Evolutionary conservation across 352 stramenopile species (phyloP).

Genomic region (Phytophthora kernoviae): DNA sequence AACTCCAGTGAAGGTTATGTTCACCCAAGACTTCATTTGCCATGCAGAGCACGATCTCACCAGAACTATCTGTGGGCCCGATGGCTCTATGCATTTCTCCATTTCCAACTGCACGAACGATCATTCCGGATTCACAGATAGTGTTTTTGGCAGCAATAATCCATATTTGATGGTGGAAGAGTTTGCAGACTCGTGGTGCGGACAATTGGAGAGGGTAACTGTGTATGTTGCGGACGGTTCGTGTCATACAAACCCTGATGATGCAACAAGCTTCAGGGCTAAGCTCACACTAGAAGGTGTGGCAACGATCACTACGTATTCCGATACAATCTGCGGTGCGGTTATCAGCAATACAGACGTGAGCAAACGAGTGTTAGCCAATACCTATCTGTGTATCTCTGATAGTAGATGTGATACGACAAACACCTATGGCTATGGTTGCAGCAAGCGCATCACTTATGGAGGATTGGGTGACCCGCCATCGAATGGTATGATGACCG

Average conservation of each 20-base stretch:
- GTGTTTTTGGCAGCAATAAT: background rate
- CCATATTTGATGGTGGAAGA: constrained; percentile 14
- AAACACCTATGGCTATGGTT: no score
- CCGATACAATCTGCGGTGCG: background rate
- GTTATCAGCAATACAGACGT: background rate
- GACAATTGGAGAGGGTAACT: constrained; percentile 3
- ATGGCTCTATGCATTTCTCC: constrained; percentile 6
- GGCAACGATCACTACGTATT: constrained; percentile 1
- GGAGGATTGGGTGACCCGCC: background rate
- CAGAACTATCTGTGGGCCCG: background rate
- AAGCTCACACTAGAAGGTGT: constrained; percentile 1
- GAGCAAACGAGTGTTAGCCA: background rate
- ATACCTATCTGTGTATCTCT: background rate
- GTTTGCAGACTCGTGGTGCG: background rate
- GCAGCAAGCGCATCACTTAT: background rate
- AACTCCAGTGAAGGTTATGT: background rate
- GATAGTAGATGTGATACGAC: background rate
- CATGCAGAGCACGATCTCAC: background rate
- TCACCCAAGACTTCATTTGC: constrained; percentile 2
- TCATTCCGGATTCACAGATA: background rate
- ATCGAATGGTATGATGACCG: background rate
- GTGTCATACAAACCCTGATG: constrained; percentile 3
- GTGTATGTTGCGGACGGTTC: constrained; percentile 7
- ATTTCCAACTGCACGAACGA: constrained; percentile 1
- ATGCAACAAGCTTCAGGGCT: constrained; percentile 12